Conservation (phyloP, 2,329 filamentous ascomycete species). For the Penicillium decumbens region DNA sequence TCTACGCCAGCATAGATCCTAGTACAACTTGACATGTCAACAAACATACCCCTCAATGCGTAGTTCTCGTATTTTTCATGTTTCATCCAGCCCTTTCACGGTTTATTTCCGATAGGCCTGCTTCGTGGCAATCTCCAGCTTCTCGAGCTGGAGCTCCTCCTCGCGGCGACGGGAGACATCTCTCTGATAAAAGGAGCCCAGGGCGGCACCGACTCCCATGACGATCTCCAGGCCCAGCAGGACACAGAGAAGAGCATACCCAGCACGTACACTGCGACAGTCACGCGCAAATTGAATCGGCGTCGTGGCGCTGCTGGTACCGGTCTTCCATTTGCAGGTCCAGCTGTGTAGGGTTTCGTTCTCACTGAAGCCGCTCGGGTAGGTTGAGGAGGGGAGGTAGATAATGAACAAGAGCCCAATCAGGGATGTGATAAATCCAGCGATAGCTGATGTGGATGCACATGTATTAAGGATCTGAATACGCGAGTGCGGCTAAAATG, state of each 20-base stretch:
- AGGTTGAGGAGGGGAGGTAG: slow-evolving; percentile 29
- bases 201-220: slow-evolving; percentile 30
- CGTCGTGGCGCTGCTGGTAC: slow-evolving; percentile 15
- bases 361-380: slow-evolving; percentile 27
- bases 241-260: slow-evolving; percentile 34
- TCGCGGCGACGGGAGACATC: slow-evolving; percentile 28
- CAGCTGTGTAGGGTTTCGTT: slow-evolving; percentile 40
- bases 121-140: slow-evolving; percentile 26
- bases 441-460: slow-evolving; percentile 31
- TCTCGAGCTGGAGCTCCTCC: slow-evolving; percentile 25
- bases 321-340: slow-evolving; percentile 40
- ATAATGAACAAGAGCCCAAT: slow-evolving; percentile 32
- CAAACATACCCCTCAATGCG: neutral
- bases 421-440: slow-evolving; percentile 36
- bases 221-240: slow-evolving; percentile 34
- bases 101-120: slow-evolving; percentile 16
- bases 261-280: slow-evolving; percentile 36
- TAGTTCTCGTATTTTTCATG: neutral
- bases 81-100: neutral
- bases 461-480: slow-evolving; percentile 34
- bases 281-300: slow-evolving; percentile 38
- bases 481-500: slow-evolving; percentile 32
- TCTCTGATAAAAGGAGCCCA: slow-evolving; percentile 31
- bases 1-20: slow-evolving; percentile 4
- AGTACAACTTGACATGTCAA: neutral